Conservation (phyloP, 345 rosid species). For the Corymbia maculata region DNA sequence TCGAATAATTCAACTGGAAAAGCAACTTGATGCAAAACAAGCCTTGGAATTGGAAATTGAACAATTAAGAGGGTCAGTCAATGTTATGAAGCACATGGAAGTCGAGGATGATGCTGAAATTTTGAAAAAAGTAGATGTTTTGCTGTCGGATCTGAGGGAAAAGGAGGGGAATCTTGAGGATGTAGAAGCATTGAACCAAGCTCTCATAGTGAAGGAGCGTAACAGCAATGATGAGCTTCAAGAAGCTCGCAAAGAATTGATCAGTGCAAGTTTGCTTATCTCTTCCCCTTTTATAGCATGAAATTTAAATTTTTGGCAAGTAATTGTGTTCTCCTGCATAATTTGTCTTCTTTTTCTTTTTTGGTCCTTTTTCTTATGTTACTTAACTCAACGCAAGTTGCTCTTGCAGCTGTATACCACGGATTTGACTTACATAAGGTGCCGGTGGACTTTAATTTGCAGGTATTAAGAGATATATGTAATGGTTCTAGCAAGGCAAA, state of each 20-base stretch:
- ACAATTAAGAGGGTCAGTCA: slow-evolving; percentile 49
- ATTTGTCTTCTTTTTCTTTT: neutral
- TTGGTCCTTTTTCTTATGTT: neutral
- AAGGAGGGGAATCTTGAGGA: slow-evolving; percentile 73
- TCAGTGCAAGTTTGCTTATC: slow-evolving; percentile 41
- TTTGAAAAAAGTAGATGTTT: slow-evolving; percentile 47
- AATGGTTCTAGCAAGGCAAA: slow-evolving; percentile 8
- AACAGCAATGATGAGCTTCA: slow-evolving; percentile 88
- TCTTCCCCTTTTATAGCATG: neutral
- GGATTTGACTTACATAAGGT: neutral
- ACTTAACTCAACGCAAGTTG: neutral
- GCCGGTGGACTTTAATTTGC: slow-evolving; percentile 3
- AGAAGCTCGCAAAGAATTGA: slow-evolving; percentile 82
- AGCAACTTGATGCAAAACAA: slow-evolving; percentile 77
- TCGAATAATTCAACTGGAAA: slow-evolving; percentile 55
- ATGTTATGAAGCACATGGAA: slow-evolving; percentile 68
- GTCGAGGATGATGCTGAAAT: slow-evolving; percentile 58
- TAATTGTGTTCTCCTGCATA: neutral
- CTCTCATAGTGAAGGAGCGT: slow-evolving; percentile 71
- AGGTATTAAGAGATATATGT: slow-evolving; percentile 56
- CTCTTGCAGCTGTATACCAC: neutral
- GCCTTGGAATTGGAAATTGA: slow-evolving; percentile 79
- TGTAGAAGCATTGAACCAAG: slow-evolving; percentile 64
- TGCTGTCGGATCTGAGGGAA: slow-evolving; percentile 62
- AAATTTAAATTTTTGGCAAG: neutral